Percentiles rank a stretch among this genome's conserved stretches.
phyloP scores from a whole-genome alignment of 805 yeast genomes.

The Lipomyces mesembrius region DNA sequence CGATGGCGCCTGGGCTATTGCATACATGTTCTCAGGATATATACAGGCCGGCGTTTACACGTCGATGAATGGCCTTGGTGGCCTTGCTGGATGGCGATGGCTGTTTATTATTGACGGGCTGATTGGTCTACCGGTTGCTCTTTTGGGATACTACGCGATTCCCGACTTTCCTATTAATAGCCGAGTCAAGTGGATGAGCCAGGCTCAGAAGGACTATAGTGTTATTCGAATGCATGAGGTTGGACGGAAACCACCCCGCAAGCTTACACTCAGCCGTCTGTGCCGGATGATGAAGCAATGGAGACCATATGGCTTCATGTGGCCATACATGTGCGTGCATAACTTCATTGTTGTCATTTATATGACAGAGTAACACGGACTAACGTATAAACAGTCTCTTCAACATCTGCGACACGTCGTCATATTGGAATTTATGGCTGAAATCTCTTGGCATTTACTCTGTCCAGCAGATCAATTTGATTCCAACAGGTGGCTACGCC shows the following conservation, averaged over 20 bases:
- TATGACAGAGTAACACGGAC: background rate
- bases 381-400: background rate
- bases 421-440: constrained; percentile 44
- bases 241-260: constrained; percentile 20
- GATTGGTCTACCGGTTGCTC: constrained; percentile 32
- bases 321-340: constrained; percentile 40
- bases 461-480: constrained; percentile 42
- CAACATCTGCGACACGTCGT: constrained; percentile 8
- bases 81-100: constrained; percentile 65
- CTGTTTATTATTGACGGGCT: constrained; percentile 34
- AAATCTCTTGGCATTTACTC: constrained; percentile 38
- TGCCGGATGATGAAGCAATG: constrained; percentile 16
- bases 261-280: constrained; percentile 14
- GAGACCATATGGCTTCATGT: constrained; percentile 23
- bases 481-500: constrained; percentile 47
- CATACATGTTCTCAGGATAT: constrained; percentile 64
- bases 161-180: constrained; percentile 67
- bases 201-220: constrained; percentile 24
- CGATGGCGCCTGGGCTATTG: constrained; percentile 66
- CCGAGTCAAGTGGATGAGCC: constrained; percentile 55
- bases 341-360: constrained; percentile 36
- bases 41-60: constrained; percentile 61
- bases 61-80: constrained; percentile 55
- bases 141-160: constrained; percentile 47
- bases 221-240: constrained; percentile 21